These are phyloP conservation scores for Aristolochia fimbriata DNA, from an alignment of 164 flowering plant genomes.

Conservation along the genomic window DNA sequence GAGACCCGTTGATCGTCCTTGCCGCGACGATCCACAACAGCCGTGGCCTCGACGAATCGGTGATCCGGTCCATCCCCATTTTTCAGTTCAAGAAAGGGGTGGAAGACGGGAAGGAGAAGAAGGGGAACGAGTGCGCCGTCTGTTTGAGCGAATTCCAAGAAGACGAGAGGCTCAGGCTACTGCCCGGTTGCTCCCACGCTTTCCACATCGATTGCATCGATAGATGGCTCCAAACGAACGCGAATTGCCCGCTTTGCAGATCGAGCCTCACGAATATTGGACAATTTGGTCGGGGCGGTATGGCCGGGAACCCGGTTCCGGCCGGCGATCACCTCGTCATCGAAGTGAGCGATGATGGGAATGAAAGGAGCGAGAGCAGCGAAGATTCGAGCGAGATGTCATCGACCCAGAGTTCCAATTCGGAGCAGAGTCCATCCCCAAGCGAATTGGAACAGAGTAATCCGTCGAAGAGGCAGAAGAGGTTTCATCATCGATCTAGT, in stretches of 20 bases:
- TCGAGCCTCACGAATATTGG: slow-evolving; percentile 37
- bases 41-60: slow-evolving; percentile 42
- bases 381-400: slow-evolving; percentile 31
- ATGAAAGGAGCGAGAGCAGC: slow-evolving; percentile 19
- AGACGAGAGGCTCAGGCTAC: slow-evolving; percentile 31
- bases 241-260: slow-evolving; percentile 64
- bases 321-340: slow-evolving; percentile 4
- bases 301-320: slow-evolving; percentile 12
- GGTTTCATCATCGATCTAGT: slow-evolving; percentile 39
- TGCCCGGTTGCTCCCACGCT: slow-evolving; percentile 46
- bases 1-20: slow-evolving; percentile 23
- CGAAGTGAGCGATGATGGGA: slow-evolving; percentile 35
- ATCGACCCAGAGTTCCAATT: too few species aligned
- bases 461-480: slow-evolving; percentile 23
- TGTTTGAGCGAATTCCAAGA: slow-evolving; percentile 55
- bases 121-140: slow-evolving; percentile 46
- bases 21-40: slow-evolving; percentile 17
- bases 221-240: slow-evolving; percentile 65
- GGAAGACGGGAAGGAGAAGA: slow-evolving; percentile 14
- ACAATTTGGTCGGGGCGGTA: not conserved
- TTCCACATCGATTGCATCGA: slow-evolving; percentile 60
- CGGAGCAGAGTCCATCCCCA: slow-evolving; percentile 19
- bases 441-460: slow-evolving; percentile 27
- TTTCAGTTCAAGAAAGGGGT: slow-evolving; percentile 27
- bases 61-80: slow-evolving; percentile 42